Evolutionary conservation across 805 yeast species (phyloP).

Genomic region (Blastobotrys americana): DNA sequence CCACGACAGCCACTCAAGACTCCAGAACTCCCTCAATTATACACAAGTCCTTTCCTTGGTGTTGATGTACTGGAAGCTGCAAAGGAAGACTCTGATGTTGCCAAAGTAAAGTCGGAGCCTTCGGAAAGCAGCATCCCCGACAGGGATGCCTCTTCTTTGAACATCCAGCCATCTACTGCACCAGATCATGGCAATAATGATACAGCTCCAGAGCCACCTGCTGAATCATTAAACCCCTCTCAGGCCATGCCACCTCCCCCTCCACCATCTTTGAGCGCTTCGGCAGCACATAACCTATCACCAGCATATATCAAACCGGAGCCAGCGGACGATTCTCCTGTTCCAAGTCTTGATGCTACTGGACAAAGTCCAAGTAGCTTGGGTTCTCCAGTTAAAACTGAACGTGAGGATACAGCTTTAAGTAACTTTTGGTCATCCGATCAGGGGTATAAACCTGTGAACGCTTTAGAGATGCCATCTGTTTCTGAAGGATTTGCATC

Average conservation of each 20-base stretch:
- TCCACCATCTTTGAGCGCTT: background rate
- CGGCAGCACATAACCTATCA: background rate
- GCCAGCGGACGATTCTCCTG: conserved; percentile 9
- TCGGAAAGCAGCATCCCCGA: background rate
- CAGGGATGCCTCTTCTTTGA: background rate
- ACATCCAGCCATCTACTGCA: background rate
- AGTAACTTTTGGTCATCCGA: background rate
- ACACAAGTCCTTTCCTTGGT: background rate
- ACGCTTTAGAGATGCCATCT: conserved; percentile 9
- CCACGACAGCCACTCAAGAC: background rate
- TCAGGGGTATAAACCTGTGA: background rate
- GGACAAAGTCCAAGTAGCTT: conserved; percentile 8
- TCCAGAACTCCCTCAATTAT: background rate
- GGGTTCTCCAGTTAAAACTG: conserved; percentile 11
- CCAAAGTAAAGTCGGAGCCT: background rate
- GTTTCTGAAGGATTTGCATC: conserved; percentile 18
- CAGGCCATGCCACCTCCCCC: background rate
- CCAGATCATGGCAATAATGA: background rate
- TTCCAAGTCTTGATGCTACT: conserved; percentile 12
- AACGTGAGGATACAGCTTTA: background rate
- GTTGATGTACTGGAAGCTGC: background rate
- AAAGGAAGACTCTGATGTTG: too few relatives aligned
- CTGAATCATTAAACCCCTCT: background rate
- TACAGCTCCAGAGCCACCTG: background rate
- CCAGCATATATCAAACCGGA: background rate